Conservation (phyloP, 2,329 filamentous ascomycete species). For the Zymoseptoria passerinii region DNA sequence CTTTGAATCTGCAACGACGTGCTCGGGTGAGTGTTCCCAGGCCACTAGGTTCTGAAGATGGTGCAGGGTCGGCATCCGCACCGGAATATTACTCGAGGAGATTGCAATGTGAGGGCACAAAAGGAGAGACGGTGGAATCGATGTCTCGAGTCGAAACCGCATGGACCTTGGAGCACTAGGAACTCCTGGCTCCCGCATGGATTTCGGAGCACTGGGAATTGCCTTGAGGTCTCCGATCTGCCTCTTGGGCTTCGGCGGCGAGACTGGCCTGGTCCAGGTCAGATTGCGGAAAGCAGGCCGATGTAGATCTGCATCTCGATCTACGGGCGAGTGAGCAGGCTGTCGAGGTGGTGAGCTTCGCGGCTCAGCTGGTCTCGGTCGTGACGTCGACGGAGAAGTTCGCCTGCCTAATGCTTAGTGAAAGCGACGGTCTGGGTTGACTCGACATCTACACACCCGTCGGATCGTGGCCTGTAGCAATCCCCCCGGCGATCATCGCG, state of each 20-base stretch:
- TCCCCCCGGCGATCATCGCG: background rate
- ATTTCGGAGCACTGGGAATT: background rate
- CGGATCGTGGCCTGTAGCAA: background rate
- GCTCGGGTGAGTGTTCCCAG: no score
- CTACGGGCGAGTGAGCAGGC: background rate
- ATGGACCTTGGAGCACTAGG: background rate
- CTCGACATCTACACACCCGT: background rate
- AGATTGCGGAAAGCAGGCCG: background rate
- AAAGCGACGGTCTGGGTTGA: background rate
- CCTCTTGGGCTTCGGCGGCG: background rate
- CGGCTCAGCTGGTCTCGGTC: background rate
- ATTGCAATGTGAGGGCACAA: no score
- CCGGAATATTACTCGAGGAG: no score
- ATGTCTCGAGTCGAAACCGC: background rate
- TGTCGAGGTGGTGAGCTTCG: background rate
- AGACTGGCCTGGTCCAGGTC: slow-evolving; percentile 1
- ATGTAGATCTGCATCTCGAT: background rate
- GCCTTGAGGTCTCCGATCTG: background rate
- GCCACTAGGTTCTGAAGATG: no score
- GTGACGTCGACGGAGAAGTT: background rate
- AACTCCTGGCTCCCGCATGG: background rate
- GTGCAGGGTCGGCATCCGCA: no score
- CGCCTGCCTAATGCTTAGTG: background rate
- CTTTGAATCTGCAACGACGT: slow-evolving; percentile 7
- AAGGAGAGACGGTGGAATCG: no score